A percentile compares a stretch with the other conserved stretches of the same genome.
phyloP scores from a whole-genome alignment of 169 alveolate species.

The Theileria luwenshuni region DNA sequence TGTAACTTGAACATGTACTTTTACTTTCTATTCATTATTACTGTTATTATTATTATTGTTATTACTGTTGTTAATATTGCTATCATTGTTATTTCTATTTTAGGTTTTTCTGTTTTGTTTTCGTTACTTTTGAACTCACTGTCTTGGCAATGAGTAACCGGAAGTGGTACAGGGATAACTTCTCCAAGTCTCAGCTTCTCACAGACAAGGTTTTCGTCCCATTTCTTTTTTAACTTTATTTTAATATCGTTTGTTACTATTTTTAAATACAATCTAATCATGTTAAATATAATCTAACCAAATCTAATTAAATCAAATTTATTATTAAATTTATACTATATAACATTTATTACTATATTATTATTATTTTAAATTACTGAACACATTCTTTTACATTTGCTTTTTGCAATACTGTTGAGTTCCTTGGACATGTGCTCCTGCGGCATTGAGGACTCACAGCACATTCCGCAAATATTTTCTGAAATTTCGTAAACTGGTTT shows the following conservation, averaged over 20 bases:
- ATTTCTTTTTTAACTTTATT: conserved; percentile 36
- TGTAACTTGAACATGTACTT: conserved; percentile 60
- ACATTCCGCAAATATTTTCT: conserved; percentile 40
- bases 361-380: conserved; percentile 1
- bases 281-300: too few relatives aligned
- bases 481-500: neutral
- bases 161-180: conserved; percentile 45
- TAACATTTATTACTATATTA: neutral
- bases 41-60: conserved; percentile 35
- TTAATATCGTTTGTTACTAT: too few relatives aligned
- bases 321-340: neutral
- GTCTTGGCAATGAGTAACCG: conserved; percentile 32
- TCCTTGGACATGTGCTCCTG: conserved; percentile 28
- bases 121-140: conserved; percentile 34
- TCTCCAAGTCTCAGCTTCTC: conserved; percentile 33
- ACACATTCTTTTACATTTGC: conserved; percentile 47
- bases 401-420: conserved; percentile 46
- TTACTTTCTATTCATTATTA: neutral
- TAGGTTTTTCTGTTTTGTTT: conserved; percentile 52
- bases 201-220: conserved; percentile 48
- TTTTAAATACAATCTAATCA: too few relatives aligned
- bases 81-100: conserved; percentile 20
- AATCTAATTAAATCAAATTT: neutral
- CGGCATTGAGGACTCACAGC: conserved; percentile 49
- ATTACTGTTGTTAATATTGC: conserved; percentile 33